Percentiles rank a stretch among this genome's conserved stretches.
Evolutionary conservation across 306 rosid species (phyloP).

Genomic region (Vigna radiata): DNA sequence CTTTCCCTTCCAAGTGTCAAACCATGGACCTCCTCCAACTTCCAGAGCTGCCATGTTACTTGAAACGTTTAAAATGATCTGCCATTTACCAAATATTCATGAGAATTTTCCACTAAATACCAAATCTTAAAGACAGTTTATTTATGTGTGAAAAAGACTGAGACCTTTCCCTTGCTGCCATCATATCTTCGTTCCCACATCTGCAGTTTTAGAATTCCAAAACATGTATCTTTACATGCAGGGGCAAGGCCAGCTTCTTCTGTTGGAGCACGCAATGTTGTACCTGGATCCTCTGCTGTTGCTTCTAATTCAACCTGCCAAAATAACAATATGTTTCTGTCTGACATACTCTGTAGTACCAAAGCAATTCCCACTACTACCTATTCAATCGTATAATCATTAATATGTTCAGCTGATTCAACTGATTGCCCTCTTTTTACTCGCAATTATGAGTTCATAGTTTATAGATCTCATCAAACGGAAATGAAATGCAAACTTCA

Average conservation of each 20-base stretch:
- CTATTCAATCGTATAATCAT: neutral
- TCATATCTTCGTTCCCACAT: conserved; percentile 85
- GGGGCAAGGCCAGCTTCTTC: conserved; percentile 74
- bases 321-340: conserved; percentile 11
- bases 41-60: conserved; percentile 90
- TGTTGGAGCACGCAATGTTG: conserved; percentile 91
- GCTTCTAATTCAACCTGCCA: conserved; percentile 85
- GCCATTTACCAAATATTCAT: conserved; percentile 41
- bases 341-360: neutral
- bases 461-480: conserved; percentile 22
- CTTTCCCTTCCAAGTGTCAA: conserved; percentile 82
- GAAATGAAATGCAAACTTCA: conserved; percentile 32
- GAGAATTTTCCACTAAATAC: conserved; percentile 20
- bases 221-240: conserved; percentile 91
- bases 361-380: conserved; percentile 19
- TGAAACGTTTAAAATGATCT: conserved; percentile 77
- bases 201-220: conserved; percentile 64
- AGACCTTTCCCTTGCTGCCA: conserved; percentile 90
- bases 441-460: neutral
- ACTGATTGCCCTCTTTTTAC: neutral
- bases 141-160: neutral
- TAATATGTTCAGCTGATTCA: too few relatives aligned
- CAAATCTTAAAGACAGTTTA: neutral
- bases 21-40: conserved; percentile 99
- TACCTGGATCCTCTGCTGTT: conserved; percentile 73